Evolutionary conservation across 2,329 filamentous ascomycete species (phyloP).

Genomic region (Ceratocystis lukuohia): DNA sequence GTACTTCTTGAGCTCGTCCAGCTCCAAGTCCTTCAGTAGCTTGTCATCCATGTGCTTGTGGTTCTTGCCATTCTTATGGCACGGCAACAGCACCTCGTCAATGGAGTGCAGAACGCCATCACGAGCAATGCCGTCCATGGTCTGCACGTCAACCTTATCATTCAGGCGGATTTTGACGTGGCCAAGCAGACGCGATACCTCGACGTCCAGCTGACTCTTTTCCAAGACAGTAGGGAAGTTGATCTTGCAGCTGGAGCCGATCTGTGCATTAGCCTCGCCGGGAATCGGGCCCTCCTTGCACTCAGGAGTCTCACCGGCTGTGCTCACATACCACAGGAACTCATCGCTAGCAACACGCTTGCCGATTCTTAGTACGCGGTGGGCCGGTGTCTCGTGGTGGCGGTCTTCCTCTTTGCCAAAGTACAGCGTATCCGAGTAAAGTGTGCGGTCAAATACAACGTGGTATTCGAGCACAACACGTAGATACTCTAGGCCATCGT

Average conservation of each 20-base stretch:
- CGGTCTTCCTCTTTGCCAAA: conserved; percentile 20
- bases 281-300: conserved; percentile 16
- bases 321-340: conserved; percentile 14
- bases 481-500: conserved; percentile 60
- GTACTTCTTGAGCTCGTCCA: conserved; percentile 22
- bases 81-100: conserved; percentile 60
- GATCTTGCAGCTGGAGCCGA: conserved; percentile 16
- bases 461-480: conserved; percentile 69
- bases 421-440: conserved; percentile 78
- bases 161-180: conserved; percentile 64
- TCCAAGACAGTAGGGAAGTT: conserved; percentile 45
- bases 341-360: conserved; percentile 21
- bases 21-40: conserved; percentile 17
- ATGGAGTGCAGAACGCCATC: conserved; percentile 79
- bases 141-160: conserved; percentile 47
- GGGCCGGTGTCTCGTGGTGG: not conserved
- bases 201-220: conserved; percentile 53
- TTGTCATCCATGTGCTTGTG: conserved; percentile 7
- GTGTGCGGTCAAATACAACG: conserved; percentile 55
- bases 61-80: conserved; percentile 35
- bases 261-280: not conserved
- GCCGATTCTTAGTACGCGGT: not conserved
- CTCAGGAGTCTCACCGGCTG: not conserved
- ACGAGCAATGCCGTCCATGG: conserved; percentile 57
- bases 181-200: conserved; percentile 54